Conservation (phyloP, 225 moss, liverwort and hornwort species). For the Physcomitrellopsis africana region DNA sequence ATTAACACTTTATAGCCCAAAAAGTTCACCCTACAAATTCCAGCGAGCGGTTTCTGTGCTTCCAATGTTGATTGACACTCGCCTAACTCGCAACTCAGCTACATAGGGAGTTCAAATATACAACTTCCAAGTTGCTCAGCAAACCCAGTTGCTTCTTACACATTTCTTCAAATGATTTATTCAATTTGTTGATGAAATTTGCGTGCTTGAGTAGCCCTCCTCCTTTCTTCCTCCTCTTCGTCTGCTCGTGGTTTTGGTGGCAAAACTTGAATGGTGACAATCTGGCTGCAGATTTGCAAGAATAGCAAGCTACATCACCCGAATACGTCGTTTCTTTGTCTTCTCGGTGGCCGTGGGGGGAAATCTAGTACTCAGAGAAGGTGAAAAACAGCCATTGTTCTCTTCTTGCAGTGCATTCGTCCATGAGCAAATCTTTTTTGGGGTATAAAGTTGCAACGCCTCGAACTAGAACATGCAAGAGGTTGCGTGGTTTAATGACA, state of each 20-base stretch:
- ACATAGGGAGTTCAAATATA: too few species aligned
- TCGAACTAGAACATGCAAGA: neutral
- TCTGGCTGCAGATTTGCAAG: constrained; percentile 26
- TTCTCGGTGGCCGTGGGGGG: constrained; percentile 17
- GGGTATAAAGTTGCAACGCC: neutral
- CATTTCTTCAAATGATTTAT: neutral
- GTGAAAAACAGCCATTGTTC: constrained; percentile 6
- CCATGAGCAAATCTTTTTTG: neutral
- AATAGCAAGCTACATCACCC: constrained; percentile 13
- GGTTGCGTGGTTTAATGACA: too few species aligned
- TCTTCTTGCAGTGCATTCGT: neutral
- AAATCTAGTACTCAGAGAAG: constrained; percentile 18
- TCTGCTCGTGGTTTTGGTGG: neutral
- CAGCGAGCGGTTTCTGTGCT: too few species aligned
- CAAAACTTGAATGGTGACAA: neutral
- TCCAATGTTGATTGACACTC: too few species aligned
- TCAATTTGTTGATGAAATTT: neutral
- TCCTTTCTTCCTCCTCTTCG: too few species aligned
- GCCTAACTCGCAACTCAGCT: too few species aligned
- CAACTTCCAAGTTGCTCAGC: too few species aligned
- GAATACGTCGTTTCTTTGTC: constrained; percentile 21
- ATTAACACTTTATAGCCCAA: too few species aligned
- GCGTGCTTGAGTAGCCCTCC: neutral
- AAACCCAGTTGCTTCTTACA: too few species aligned
- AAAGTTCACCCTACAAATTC: too few species aligned